Conservation (phyloP, 495 filamentous ascomycete genomes). For the Acidiella bohemica region DNA sequence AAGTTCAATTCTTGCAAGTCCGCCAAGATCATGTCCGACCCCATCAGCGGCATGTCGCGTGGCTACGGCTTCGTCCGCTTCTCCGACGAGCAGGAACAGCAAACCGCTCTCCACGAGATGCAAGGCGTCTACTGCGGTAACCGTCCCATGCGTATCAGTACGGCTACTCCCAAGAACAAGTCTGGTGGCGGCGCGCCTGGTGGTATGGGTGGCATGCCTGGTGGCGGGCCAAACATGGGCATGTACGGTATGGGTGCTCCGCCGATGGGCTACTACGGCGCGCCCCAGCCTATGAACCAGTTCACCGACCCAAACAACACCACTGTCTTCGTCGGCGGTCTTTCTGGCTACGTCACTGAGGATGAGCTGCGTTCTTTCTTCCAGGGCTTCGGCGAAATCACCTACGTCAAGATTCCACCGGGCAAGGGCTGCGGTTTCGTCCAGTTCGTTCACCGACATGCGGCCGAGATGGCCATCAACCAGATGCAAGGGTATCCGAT, state of each 20-base stretch:
- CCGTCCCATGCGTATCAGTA: conserved; percentile 96
- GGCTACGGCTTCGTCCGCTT: conserved; percentile 98
- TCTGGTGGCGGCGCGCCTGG: conserved; percentile 41
- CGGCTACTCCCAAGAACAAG: conserved; percentile 95
- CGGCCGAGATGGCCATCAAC: conserved; percentile 99
- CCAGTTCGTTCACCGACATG: conserved; percentile 97
- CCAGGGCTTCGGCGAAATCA: conserved; percentile 98
- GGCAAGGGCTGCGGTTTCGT: conserved; percentile 99
- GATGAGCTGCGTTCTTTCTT: conserved; percentile 99
- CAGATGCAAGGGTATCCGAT: conserved; percentile 99
- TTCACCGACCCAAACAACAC: conserved; percentile 99
- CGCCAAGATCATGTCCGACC: conserved; percentile 99
- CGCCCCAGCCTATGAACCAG: conserved; percentile 95
- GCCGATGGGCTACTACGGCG: conserved; percentile 68
- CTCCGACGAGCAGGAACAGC: conserved; percentile 84
- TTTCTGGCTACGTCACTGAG: conserved; percentile 97
- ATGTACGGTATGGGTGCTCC: conserved; percentile 61
- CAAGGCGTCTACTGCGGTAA: conserved; percentile 99
- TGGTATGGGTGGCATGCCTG: conserved; percentile 33
- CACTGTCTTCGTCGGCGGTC: conserved; percentile 94
- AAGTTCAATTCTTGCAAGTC: conserved; percentile 97
- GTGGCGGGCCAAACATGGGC: conserved; percentile 27
- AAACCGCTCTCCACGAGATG: conserved; percentile 92
- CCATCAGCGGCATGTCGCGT: conserved; percentile 91
- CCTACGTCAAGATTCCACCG: conserved; percentile 98